Evolutionary conservation across 2,329 filamentous ascomycete genomes (phyloP), one percentile per base, ranked within the genome.

Genomic region (Alternaria brassicae): DNA sequence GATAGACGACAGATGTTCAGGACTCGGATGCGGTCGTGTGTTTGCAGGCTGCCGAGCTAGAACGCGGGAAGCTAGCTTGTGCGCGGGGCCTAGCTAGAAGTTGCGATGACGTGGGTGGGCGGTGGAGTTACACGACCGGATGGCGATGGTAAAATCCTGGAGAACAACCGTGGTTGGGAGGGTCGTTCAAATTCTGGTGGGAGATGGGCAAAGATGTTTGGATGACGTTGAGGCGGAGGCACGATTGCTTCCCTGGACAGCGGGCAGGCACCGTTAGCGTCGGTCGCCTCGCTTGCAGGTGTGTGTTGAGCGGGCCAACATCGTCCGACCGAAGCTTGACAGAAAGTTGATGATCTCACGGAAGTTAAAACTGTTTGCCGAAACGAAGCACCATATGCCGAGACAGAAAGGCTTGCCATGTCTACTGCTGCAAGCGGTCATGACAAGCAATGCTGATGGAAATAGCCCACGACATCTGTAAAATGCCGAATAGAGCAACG

Each of bases 141-240:
- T 56, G 28, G 59, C 55, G 56, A 53, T 30, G 12, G 30, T 23
- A 45, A 50, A 36, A 34, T 44, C 58, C 54, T 47, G 52, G 56
- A 25, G 19, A 53, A 30, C 30, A 56, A 34, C 37, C 25, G 12
- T 42, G 42, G 54, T 47, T 28, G 50, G 39, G 56, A 51, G 39
- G 45, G 53, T 48, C 42, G 57, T 53, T 64, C 54, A 53, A 61
- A 53, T 61, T 57, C 47, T 15, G 41, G 61, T 45, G 53, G 44
- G 51, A 57, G 62, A 62, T 58, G 69, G 68, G 70, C 68, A 68
- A 66, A 60, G 63, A 60, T 71, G 61, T 71, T 67, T 69, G 65
- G 67, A 77, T 76, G 73, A 77, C 73, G 74, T 76, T 73, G 56
- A 37, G 62, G 62, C 62, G 66, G 60, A 69, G 61, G 61, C 60